Base-by-base conservation (phyloP, 2,329 filamentous ascomycete genomes). In the Nothopassalora personata region DNA sequence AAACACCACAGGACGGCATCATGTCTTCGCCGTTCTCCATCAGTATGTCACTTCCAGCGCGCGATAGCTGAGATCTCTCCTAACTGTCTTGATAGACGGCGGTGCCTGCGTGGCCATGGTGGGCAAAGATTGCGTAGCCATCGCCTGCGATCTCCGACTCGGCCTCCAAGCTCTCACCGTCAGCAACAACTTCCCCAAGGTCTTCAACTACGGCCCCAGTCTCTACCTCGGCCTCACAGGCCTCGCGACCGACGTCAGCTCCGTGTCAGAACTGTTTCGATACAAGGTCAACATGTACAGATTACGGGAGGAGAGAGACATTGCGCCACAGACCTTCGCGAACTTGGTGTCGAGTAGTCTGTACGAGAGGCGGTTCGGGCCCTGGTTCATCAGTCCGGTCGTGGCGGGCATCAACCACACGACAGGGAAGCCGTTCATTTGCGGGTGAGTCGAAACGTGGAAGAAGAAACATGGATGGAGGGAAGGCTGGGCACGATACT, bases 211-310 rank as follows among this genome's bases (percentile, higher is more conserved):
- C 83, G 91, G 91, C 67, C 76, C 79, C 72, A 90, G 93, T 73
- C 90, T 94, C 70, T 97, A 95, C 79, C 89, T 99, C 36, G 94
- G 94, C 58, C 86, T 99, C 62, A 97, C 94, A 4, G 94, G 94
- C 57, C 89, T 99, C 54, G 94, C 94, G 62, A 99, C 94, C 69
- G 94, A 99, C 76, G 91, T 99, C 66, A 85, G 85, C 66, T 97
- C 93, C 68, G 93, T 99, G 68, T 89, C 88, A 70, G 93, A 99
- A 79, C 88, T 97, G 68, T 96, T 99, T 85, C 91, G 94, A 73
- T 97, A 96, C 86, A 99, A 99, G 84, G 91, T 96, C 77, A 99
- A 99, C 85, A 95, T 99, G 90, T 99, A 99, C 85, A 90, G 94
- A 66, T 86, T 99, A 72, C 90, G 94, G 72, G 94, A 99, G 83